Evolutionary conservation across 768 basidiomycete species (phyloP), one percentile per base, ranked within the genome.

Genomic region (Leccinum olivaceopallidum): DNA sequence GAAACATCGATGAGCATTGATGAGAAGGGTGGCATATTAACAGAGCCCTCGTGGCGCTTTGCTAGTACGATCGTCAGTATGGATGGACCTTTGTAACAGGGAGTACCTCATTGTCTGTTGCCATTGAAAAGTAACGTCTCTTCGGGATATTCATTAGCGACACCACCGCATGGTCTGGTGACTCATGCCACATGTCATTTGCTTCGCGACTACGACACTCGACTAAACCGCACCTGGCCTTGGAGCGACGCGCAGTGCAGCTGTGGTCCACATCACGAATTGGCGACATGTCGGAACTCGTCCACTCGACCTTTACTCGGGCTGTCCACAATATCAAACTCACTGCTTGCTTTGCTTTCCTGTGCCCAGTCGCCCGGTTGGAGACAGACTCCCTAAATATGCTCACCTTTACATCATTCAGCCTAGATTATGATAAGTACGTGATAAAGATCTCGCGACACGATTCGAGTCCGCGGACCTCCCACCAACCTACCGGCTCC

Each of bases 1-100:
- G 67, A 63, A 18, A 10, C 16, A 10, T 10, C 18, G 1, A 76
- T 76, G 69, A 68, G 39, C 56, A 65, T 75, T 42, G 72, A 70
- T 44, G 72, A 68, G 56, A 66, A 70, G 4, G 63, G 62, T 16
- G 67, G 55, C 4, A 55, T 76, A 24, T 65, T 74, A 1, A 62
- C 66, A 1, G 74, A 77, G 53, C 71, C 71, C 18, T 55, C 67
- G 5, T 71, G 68, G 18, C 71, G 73, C 16, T 78, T 77, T 60
- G 68, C 75, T 20, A 76, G 75, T 57, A 80, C 76, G 4, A 78
- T 78, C 10, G 60, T 68, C 60, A 67, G 69, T 10, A 79, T 78
- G 76, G 78, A 77, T 58, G 74, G 70, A 20, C 67, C 69, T 34
- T 42, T 67, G 50, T 70, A 59, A 52, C 26, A 50, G 44, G 44